Conservation (phyloP, 495 filamentous ascomycete species). For the Penicillium egyptiacum region DNA sequence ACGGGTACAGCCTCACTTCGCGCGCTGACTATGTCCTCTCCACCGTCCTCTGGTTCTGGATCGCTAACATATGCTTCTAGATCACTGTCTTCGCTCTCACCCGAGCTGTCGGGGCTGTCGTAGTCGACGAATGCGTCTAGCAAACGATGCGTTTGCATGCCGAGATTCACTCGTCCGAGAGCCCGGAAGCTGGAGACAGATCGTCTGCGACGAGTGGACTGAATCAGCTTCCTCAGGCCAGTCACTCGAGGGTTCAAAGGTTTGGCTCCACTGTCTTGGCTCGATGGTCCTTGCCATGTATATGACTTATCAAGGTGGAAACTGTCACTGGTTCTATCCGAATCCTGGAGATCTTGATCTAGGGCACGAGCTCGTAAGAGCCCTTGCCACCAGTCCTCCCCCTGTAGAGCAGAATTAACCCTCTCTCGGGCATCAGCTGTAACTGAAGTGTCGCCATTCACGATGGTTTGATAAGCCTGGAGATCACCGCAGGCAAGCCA, state of each 20-base stretch:
- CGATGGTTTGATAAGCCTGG: slow-evolving; percentile 71
- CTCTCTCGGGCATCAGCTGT: slow-evolving; percentile 47
- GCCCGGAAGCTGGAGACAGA: slow-evolving; percentile 65
- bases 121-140: slow-evolving; percentile 62
- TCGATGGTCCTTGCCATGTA: slow-evolving; percentile 57
- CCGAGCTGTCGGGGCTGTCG: slow-evolving; percentile 48
- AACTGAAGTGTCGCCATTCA: slow-evolving; percentile 60
- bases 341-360: slow-evolving; percentile 20
- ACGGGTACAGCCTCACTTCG: slow-evolving; percentile 9
- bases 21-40: slow-evolving; percentile 22
- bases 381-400: slow-evolving; percentile 83
- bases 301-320: slow-evolving; percentile 30
- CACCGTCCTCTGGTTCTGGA: slow-evolving; percentile 27
- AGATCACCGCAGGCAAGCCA: slow-evolving; percentile 76
- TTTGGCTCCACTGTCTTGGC: slow-evolving; percentile 50
- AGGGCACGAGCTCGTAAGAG: slow-evolving; percentile 59
- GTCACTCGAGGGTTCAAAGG: slow-evolving; percentile 42
- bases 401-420: slow-evolving; percentile 60
- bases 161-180: slow-evolving; percentile 62
- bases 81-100: slow-evolving; percentile 49
- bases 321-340: slow-evolving; percentile 17
- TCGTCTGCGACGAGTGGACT: slow-evolving; percentile 52
- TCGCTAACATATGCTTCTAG: slow-evolving; percentile 42
- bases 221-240: slow-evolving; percentile 51
- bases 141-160: slow-evolving; percentile 75